Percentiles rank a stretch among this genome's conserved stretches.
Evolutionary conservation across 2,329 filamentous ascomycete species (phyloP).

Genomic region (Chaetomium sp.): DNA sequence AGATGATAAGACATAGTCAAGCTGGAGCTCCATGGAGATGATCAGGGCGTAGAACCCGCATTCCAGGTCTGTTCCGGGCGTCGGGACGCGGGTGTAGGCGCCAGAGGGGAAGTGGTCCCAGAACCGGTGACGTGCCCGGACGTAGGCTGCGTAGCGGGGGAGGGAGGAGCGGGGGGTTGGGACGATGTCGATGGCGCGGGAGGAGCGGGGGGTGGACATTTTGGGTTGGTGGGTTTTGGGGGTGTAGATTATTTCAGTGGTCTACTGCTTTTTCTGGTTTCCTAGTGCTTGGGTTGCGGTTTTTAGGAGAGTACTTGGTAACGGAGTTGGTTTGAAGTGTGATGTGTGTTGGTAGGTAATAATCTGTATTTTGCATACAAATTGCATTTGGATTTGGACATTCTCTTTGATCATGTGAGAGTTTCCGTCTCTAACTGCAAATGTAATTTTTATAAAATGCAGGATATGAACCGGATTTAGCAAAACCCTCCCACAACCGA

Average conservation of each 20-base stretch:
- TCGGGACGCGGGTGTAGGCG: slow-evolving; percentile 11
- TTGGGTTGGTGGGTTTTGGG: background rate
- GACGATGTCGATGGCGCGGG: slow-evolving; percentile 16
- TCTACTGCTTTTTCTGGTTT: too few relatives aligned
- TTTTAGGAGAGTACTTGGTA: too few relatives aligned
- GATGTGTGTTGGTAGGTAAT: too few relatives aligned
- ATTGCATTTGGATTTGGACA: too few relatives aligned
- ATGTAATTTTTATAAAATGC: too few relatives aligned
- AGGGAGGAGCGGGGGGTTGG: slow-evolving; percentile 3
- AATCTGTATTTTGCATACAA: too few relatives aligned
- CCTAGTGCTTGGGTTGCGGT: too few relatives aligned
- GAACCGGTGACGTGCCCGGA: slow-evolving; percentile 17
- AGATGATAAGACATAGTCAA: background rate
- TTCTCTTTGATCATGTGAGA: too few relatives aligned
- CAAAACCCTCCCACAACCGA: too few relatives aligned
- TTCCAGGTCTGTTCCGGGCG: slow-evolving; percentile 14
- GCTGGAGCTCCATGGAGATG: slow-evolving; percentile 13
- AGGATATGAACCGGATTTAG: too few relatives aligned
- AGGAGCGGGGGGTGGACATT: background rate
- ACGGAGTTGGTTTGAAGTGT: too few relatives aligned
- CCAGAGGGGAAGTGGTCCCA: slow-evolving; percentile 17
- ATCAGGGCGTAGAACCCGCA: slow-evolving; percentile 18
- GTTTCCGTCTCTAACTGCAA: too few relatives aligned
- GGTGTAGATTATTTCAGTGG: background rate
- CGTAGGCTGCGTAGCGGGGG: slow-evolving; percentile 15